These are phyloP conservation scores for Solanum sitiens DNA, from an alignment of 257 asterid genomes.

Conservation along the genomic window DNA sequence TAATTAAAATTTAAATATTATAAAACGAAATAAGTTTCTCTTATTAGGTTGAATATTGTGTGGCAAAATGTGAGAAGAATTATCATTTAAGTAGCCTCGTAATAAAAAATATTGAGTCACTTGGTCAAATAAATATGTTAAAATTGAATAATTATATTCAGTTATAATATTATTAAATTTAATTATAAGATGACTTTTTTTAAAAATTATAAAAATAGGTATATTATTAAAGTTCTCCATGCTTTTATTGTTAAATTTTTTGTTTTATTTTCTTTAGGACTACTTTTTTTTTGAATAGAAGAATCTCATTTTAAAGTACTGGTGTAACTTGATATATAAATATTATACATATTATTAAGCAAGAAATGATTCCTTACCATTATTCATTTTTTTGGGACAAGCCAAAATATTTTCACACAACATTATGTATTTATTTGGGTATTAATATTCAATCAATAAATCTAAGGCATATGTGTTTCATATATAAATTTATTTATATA, in stretches of 20 bases:
- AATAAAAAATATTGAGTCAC: background rate
- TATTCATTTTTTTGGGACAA: background rate
- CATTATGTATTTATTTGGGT: background rate
- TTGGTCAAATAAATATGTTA: background rate
- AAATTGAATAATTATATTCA: background rate
- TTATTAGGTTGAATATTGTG: background rate
- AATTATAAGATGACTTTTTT: background rate
- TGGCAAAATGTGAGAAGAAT: background rate
- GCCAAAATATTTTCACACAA: background rate
- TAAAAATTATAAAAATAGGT: too few species aligned
- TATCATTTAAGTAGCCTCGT: background rate
- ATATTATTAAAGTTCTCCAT: background rate
- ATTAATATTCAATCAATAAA: background rate
- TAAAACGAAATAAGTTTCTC: background rate
- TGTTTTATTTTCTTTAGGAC: background rate
- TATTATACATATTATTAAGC: background rate
- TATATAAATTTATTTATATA: background rate
- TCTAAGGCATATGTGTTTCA: background rate
- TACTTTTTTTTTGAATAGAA: background rate
- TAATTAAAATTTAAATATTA: background rate
- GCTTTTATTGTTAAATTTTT: background rate
- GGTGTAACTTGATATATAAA: background rate
- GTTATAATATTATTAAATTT: background rate
- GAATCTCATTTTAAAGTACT: background rate
- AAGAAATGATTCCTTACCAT: background rate